Evolutionary conservation across 176 grass and related monocot genomes (phyloP).

Genomic region (Hordeum vulgare): DNA sequence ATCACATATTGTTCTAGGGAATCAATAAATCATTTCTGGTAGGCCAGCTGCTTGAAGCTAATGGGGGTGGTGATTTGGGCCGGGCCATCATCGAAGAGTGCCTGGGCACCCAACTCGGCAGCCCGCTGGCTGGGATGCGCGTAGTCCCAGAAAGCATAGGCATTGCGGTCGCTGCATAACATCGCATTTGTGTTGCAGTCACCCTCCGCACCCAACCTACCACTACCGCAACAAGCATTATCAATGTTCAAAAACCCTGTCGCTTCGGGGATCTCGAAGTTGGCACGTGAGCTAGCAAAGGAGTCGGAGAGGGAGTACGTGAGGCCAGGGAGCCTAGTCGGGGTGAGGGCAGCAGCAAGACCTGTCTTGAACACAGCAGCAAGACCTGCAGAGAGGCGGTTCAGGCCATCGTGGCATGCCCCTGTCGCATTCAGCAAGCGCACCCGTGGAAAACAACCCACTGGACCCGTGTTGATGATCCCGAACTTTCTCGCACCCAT

Average conservation of each 20-base stretch:
- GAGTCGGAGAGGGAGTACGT: constrained; percentile 30
- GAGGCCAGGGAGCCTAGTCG: not conserved
- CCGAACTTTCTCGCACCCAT: constrained; percentile 36
- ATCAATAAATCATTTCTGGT: not conserved
- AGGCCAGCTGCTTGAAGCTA: constrained; percentile 25
- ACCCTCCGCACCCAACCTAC: not conserved
- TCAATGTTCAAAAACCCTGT: not conserved
- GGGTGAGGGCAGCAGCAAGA: not conserved
- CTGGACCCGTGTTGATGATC: constrained; percentile 15
- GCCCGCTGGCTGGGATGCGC: constrained; percentile 18
- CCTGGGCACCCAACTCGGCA: not conserved
- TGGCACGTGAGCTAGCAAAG: not conserved
- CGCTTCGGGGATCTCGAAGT: not conserved
- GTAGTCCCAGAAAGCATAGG: constrained; percentile 28
- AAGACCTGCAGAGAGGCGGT: constrained; percentile 27
- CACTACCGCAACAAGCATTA: constrained; percentile 27
- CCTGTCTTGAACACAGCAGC: not conserved
- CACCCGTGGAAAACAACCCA: constrained; percentile 13
- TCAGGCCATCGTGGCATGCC: constrained; percentile 17
- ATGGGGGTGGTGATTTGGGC: not conserved
- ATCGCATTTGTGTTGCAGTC: not conserved
- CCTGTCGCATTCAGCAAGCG: not conserved
- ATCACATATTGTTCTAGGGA: too few relatives aligned
- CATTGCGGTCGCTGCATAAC: not conserved
- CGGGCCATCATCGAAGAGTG: not conserved